These are phyloP conservation scores for Aspergillus vadensis DNA, from an alignment of 2,329 filamentous ascomycete species.

Conservation along the genomic window DNA sequence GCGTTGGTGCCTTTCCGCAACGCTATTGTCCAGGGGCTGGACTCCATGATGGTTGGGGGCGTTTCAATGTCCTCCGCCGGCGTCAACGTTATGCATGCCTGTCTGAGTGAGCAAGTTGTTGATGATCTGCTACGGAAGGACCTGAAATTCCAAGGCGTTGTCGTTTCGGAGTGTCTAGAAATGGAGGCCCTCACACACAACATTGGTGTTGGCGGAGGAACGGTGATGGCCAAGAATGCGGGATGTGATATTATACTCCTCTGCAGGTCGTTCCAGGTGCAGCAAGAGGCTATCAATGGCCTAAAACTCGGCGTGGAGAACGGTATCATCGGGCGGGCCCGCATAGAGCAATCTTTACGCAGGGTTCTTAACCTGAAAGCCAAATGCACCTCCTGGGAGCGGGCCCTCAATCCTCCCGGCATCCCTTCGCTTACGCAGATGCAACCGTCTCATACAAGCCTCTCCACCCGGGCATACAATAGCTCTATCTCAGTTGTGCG, in stretches of 20 bases:
- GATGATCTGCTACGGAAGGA: slow-evolving; percentile 86
- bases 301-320: slow-evolving; percentile 88
- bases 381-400: slow-evolving; percentile 85
- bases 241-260: slow-evolving; percentile 90
- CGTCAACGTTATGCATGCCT: slow-evolving; percentile 94
- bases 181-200: slow-evolving; percentile 97
- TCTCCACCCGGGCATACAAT: slow-evolving; percentile 87
- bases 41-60: slow-evolving; percentile 94
- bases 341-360: slow-evolving; percentile 77
- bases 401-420: slow-evolving; percentile 84
- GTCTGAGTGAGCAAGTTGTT: slow-evolving; percentile 88
- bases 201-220: slow-evolving; percentile 94
- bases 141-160: slow-evolving; percentile 85
- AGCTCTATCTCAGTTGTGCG: slow-evolving; percentile 89
- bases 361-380: slow-evolving; percentile 80
- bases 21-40: slow-evolving; percentile 80
- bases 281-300: slow-evolving; percentile 88
- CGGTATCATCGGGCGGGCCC: slow-evolving; percentile 77
- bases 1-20: slow-evolving; percentile 90
- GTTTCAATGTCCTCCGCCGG: slow-evolving; percentile 89
- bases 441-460: slow-evolving; percentile 75
- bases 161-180: slow-evolving; percentile 91
- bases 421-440: slow-evolving; percentile 74
- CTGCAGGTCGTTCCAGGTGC: slow-evolving; percentile 82
- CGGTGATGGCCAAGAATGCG: slow-evolving; percentile 95